Percentiles rank a stretch among this genome's conserved stretches.
phyloP scores from a whole-genome alignment of 371 early-diverging fungal species.

The Thermomucor indicae-seudaticae region DNA sequence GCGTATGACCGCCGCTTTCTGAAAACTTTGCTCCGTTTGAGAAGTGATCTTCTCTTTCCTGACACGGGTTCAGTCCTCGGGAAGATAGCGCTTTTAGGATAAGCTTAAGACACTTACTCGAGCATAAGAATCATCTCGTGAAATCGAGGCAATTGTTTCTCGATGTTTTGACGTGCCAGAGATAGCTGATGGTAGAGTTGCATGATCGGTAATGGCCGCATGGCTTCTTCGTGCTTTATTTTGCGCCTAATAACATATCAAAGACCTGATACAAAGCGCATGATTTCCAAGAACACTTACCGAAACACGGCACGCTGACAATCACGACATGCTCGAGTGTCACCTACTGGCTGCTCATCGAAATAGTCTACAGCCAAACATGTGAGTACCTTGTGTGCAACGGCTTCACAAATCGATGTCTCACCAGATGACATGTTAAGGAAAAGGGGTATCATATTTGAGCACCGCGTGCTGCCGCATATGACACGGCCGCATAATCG shows the following conservation, averaged over 20 bases:
- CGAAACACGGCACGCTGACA: conserved; percentile 54
- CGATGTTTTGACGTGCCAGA: conserved; percentile 42
- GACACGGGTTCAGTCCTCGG: neutral
- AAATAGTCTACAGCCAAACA: conserved; percentile 21
- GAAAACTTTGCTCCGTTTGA: conserved; percentile 52
- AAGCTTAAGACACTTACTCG: conserved; percentile 38
- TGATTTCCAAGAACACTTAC: no score
- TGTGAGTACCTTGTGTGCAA: neutral
- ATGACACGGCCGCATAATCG: conserved; percentile 75
- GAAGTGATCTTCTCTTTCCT: conserved; percentile 41
- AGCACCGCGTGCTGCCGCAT: conserved; percentile 60
- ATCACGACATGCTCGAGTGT: conserved; percentile 59
- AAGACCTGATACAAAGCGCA: neutral
- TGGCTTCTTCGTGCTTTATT: conserved; percentile 38
- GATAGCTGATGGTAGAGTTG: conserved; percentile 45
- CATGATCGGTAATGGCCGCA: conserved; percentile 38
- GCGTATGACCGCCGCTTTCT: conserved; percentile 55
- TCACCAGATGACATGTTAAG: conserved; percentile 54
- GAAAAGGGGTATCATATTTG: conserved; percentile 53
- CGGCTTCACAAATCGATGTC: neutral
- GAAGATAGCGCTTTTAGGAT: neutral
- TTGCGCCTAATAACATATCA: conserved; percentile 26
- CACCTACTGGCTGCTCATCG: conserved; percentile 55
- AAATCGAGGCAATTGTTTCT: conserved; percentile 52
- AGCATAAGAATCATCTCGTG: conserved; percentile 53